Evolutionary conservation across 2,329 filamentous ascomycete species (phyloP), one percentile per base, ranked within the genome.

Genomic region (Ceratocystiopsis minuta): DNA sequence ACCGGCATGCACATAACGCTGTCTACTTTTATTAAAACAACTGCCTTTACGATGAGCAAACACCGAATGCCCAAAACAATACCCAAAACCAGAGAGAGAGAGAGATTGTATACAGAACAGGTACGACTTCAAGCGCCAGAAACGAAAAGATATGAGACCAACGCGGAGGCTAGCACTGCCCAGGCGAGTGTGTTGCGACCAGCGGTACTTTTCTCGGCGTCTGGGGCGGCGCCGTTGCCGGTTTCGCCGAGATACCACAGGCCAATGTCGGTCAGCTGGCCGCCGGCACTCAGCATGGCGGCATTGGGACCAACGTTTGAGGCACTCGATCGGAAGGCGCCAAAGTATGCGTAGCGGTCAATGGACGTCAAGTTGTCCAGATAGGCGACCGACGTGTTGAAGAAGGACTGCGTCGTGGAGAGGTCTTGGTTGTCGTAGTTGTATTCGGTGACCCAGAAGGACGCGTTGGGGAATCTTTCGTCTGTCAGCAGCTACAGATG

Each of bases 361-460:
- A 86, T 65, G 42, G 68, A 75, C 14, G 64, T 60, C 40, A 75
- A 57, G 1, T 67, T 63, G 55, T 88, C 81, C 46, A 88, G 71
- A 56, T 75, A 84, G 37, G 72, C 66, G 41, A 70, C 57, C 3
- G 70, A 75, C 51, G 64, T 64, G 51, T 85, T 84, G 61, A 73
- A 86, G 54, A 82, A 85, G 0, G 54, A 49, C 53, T 84, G 70
- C 0, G 76, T 78, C 0, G 65, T 58, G 1, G 55, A 45, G 15
- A 84, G 64, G 20, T 67, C 61, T 51, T 71, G 64, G 46, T 78
- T 57, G 43, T 72, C 61, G 42, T 68, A 67, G 34, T 78, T 81
- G 55, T 79, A 86, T 58, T 90, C 83, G 20, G 83, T 88, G 12
- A 88, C 64, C 83, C 82, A 88, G 46, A 87, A 72, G 4, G 69